Evolutionary conservation across 2,329 filamentous ascomycete species (phyloP).

Genomic region (Nemania sp.): DNA sequence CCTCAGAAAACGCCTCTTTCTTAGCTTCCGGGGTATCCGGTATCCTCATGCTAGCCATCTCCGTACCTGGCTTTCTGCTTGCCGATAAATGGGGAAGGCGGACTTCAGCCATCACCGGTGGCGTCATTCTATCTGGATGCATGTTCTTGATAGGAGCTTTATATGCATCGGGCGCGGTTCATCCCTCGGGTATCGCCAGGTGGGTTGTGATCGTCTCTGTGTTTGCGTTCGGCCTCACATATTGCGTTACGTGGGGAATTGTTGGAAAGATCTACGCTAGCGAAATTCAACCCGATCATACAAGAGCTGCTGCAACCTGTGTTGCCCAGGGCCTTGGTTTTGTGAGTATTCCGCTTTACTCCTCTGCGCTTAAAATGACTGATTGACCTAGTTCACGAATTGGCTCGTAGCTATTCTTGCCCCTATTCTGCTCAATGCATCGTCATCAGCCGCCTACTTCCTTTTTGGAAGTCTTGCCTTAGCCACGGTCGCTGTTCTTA

Average conservation of each 20-base stretch:
- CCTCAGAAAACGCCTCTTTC: slow-evolving; percentile 65
- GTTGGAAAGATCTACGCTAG: slow-evolving; percentile 67
- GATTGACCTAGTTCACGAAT: slow-evolving; percentile 41
- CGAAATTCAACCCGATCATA: slow-evolving; percentile 68
- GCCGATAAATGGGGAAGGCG: slow-evolving; percentile 69
- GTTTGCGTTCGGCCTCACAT: slow-evolving; percentile 62
- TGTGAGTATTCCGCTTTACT: not conserved
- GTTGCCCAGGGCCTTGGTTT: slow-evolving; percentile 56
- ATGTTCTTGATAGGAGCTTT: slow-evolving; percentile 67
- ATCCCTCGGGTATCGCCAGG: slow-evolving; percentile 54
- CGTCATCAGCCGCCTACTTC: slow-evolving; percentile 59
- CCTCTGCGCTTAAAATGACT: not conserved
- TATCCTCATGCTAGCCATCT: slow-evolving; percentile 68
- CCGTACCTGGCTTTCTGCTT: slow-evolving; percentile 66
- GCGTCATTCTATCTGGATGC: slow-evolving; percentile 59
- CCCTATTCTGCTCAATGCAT: slow-evolving; percentile 56
- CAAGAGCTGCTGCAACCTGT: slow-evolving; percentile 65
- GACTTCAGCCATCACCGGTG: slow-evolving; percentile 65
- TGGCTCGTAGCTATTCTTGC: slow-evolving; percentile 59
- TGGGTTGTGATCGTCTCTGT: slow-evolving; percentile 65
- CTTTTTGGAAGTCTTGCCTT: slow-evolving; percentile 58
- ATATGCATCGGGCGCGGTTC: slow-evolving; percentile 61
- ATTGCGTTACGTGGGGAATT: slow-evolving; percentile 65
- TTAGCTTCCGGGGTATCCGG: slow-evolving; percentile 72
- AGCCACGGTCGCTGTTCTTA: slow-evolving; percentile 54